Evolutionary conservation across 257 asterid species (phyloP), one percentile per base, ranked within the genome.

Genomic region (Coffea eugenioides): DNA sequence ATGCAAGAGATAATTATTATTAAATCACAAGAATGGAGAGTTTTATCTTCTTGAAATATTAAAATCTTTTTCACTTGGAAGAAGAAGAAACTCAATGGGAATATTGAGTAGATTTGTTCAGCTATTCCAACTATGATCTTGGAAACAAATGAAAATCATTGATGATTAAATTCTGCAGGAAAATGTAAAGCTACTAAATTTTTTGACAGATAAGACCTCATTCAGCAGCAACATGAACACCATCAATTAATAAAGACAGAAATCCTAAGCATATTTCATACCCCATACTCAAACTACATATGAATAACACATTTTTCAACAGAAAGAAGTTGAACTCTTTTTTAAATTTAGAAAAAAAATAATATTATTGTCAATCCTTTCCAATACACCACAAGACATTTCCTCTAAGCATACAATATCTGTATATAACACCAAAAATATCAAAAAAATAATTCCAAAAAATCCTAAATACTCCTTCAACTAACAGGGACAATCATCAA

Each of bases 51-150:
- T 61, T 59, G 78, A 25, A 64, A 79, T 76, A 79, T 11, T 21
- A 31, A 70, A 46, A 80, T 71, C 23, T 39, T 49, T 77, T 80
- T 86, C 79, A 94, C 99, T 97, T 92, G 90, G 74, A 94, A 77
- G 90, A 96, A 92, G 90, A 94, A 96, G 91, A 93, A 96, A 86
- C 88, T 92, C 85, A 96, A 84, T 66, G 94, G 89, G 76, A 96
- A 94, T 85, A 94, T 75, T 39, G 98, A 96, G 84, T 96, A 96
- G 61, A 89, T 81, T 85, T 94, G 98, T 81, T 96, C 98, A 18
- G 95, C 97, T 79, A 96, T 83, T 51, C 90, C 96, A 80, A 96
- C 87, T 97, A 96, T 86, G 45, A 86, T 89, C 61, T 98, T 96
- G 89, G 73, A 82, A 71, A 48, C 41, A 49, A 61, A 80, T 71